Percentiles rank a stretch among this genome's conserved stretches.
phyloP scores from a whole-genome alignment of 2,329 filamentous ascomycete species.

The Albifimbria verrucaria region DNA sequence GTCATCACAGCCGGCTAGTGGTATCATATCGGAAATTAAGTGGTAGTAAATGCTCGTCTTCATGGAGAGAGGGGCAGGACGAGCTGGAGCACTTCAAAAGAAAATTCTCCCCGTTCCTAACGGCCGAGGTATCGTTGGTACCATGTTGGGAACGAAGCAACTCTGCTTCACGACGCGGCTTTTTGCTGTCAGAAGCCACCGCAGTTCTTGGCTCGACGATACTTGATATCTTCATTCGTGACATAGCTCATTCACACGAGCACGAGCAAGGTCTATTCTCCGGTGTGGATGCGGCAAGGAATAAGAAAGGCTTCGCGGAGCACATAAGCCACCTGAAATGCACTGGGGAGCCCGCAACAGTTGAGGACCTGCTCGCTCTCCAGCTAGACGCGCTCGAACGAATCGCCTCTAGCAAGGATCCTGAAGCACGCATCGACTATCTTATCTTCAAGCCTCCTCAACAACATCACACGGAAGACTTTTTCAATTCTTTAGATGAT shows the following conservation, averaged over 20 bases:
- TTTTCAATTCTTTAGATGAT: neutral
- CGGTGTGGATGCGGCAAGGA: too few species aligned
- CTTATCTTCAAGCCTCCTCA: neutral
- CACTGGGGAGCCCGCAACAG: too few species aligned
- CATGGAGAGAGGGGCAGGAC: neutral
- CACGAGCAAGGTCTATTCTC: too few species aligned
- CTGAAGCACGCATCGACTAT: neutral
- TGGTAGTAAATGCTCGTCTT: neutral
- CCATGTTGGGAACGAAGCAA: neutral
- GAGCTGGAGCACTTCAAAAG: neutral
- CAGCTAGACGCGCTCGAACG: too few species aligned
- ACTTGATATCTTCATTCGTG: neutral
- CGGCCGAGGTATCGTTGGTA: neutral
- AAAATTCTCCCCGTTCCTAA: neutral
- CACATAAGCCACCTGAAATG: too few species aligned
- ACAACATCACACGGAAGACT: neutral
- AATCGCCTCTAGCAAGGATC: too few species aligned
- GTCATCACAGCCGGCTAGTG: conserved; percentile 1
- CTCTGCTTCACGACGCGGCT: neutral
- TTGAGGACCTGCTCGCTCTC: too few species aligned
- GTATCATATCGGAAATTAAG: neutral
- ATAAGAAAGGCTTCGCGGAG: too few species aligned
- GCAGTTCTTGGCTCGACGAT: neutral
- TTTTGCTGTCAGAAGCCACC: neutral
- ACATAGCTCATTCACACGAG: too few species aligned